These are phyloP conservation scores for Dichotomopilus funicola DNA, from an alignment of 2,329 filamentous ascomycete genomes.

Conservation along the genomic window DNA sequence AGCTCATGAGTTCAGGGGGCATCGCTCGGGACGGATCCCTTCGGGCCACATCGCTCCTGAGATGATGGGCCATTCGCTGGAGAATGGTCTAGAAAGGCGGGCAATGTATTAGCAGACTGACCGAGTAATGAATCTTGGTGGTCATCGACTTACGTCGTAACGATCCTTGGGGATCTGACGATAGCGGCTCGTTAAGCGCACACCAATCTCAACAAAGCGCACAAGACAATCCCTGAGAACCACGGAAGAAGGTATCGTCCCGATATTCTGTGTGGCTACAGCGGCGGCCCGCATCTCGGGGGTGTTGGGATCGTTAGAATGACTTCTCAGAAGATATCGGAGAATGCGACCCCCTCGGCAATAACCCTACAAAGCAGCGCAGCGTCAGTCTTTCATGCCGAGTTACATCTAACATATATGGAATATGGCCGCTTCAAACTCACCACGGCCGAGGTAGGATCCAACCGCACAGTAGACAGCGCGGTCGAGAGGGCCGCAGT, in stretches of 20 bases:
- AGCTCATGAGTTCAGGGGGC: constrained; percentile 18
- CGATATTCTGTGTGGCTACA: constrained; percentile 2
- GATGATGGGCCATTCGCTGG: constrained; percentile 16
- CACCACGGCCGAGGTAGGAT: constrained; percentile 18
- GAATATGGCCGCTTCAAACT: background rate
- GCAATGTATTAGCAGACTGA: background rate
- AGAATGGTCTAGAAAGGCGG: constrained; percentile 13
- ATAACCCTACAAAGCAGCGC: constrained; percentile 17
- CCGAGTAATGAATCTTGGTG: background rate
- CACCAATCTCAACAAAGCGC: constrained; percentile 11
- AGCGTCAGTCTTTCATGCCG: background rate
- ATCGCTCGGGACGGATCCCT: constrained; percentile 19
- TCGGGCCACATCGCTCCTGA: constrained; percentile 9
- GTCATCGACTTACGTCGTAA: constrained; percentile 11
- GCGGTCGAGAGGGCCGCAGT: constrained; percentile 19
- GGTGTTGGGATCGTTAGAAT: background rate
- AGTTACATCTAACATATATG: background rate
- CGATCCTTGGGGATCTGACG: constrained; percentile 8
- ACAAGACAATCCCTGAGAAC: constrained; percentile 5
- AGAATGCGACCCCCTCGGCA: constrained; percentile 20
- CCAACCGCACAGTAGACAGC: constrained; percentile 18
- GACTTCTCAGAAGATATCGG: constrained; percentile 9
- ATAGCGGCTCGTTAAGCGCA: constrained; percentile 9
- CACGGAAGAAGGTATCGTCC: background rate
- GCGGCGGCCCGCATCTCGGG: background rate